Base-by-base conservation (phyloP, 106 monocot species). In the Dendrobium officinale region DNA sequence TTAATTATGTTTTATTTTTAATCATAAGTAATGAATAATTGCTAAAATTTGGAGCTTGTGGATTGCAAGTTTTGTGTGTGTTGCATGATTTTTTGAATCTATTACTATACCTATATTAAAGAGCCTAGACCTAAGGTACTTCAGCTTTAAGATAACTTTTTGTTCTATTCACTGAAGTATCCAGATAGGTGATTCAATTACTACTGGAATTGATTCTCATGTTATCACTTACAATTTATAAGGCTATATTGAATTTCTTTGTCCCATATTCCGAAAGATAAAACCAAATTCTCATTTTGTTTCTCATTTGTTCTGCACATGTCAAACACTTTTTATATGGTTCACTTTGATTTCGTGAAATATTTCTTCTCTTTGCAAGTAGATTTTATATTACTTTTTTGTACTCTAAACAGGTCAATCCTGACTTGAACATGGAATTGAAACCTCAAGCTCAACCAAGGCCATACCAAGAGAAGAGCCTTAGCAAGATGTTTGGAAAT, bases 401-500 rank as follows among this genome's bases (percentile, higher is more conserved):
- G 70, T 16, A 70, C 70, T 70, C 9, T 70, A 4, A 29, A 70
- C 55, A 96, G 96, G 96, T 99, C 76, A 99, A 99, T 74, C 99
- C 95, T 76, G 99, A 99, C 77, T 85, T 99, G 76, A 91, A 90
- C 43, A 93, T 99, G 89, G 99, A 99, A 87, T 83, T 99, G 84
- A 95, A 93, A 79, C 99, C 99, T 77, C 91, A 99, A 75, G 95
- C 99, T 42, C 95, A 91, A 81, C 95, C 99, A 72, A 99, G 99
- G 82, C 99, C 99, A 80, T 99, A 99, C 75, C 99, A 99, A 85
- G 99, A 95, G 75, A 99, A 99, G 84, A 99, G 99, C 90, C 95
- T 99, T 26, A 99, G 99, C 83, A 99, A 99, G 82, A 99, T 99
- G 99, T 99, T 99, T 90, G 99, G 99, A 68, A 99, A 99, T 87